A percentile compares a stretch with the other conserved stretches of the same genome.
Conservation (phyloP, 352 stramenopile genomes). For the Globisporangium acanthophoron region DNA sequence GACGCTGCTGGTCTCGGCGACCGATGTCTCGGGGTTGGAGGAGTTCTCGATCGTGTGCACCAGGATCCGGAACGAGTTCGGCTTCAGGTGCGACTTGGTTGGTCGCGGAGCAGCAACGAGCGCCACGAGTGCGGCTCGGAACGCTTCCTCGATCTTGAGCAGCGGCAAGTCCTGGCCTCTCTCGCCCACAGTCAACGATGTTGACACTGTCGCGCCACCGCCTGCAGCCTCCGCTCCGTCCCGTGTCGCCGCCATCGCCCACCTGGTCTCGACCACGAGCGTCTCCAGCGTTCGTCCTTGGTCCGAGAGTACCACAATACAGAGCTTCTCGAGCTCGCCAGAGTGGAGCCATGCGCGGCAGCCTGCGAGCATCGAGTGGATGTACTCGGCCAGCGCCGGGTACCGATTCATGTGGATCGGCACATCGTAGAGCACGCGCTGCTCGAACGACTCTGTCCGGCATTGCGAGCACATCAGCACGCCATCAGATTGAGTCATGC, state of each 20-base stretch:
- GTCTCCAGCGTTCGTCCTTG: slow-evolving; percentile 38
- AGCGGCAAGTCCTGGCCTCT: slow-evolving; percentile 22
- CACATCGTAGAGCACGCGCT: slow-evolving; percentile 60
- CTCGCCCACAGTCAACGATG: not conserved
- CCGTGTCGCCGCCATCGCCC: slow-evolving; percentile 15
- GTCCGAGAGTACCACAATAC: slow-evolving; percentile 46
- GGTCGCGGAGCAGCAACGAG: slow-evolving; percentile 32
- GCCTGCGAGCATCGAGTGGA: slow-evolving; percentile 62
- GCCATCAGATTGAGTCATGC: not conserved
- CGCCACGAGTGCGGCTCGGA: slow-evolving; percentile 52
- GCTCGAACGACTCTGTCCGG: slow-evolving; percentile 51
- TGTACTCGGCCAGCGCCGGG: slow-evolving; percentile 68
- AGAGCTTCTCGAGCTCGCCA: slow-evolving; percentile 65
- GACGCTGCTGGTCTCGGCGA: slow-evolving; percentile 31
- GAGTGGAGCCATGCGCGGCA: slow-evolving; percentile 54
- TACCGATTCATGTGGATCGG: slow-evolving; percentile 78
- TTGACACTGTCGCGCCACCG: not conserved
- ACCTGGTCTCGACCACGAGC: slow-evolving; percentile 47
- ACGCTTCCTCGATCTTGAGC: slow-evolving; percentile 51
- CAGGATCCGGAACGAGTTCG: slow-evolving; percentile 65
- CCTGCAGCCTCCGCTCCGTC: not conserved
- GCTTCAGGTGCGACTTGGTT: not conserved
- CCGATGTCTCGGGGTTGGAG: slow-evolving; percentile 20
- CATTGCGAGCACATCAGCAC: not conserved
- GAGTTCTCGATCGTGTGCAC: slow-evolving; percentile 53